These are phyloP conservation scores for Jamesozyma piceae DNA, from an alignment of 805 yeast genomes.

Conservation along the genomic window DNA sequence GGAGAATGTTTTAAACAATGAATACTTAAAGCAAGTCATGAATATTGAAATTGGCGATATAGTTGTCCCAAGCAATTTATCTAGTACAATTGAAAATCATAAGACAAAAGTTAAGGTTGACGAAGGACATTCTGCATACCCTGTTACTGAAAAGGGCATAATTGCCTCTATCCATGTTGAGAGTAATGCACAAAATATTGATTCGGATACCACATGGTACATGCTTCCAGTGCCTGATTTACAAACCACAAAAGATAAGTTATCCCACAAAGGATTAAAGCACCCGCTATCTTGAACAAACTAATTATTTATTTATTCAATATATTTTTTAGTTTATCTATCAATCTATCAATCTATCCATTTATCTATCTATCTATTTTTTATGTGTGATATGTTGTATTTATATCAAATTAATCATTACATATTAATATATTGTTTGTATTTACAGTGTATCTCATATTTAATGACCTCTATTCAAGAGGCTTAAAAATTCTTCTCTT, in stretches of 20 bases:
- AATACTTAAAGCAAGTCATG: constrained; percentile 9
- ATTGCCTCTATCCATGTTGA: constrained; percentile 71
- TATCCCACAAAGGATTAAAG: constrained; percentile 25
- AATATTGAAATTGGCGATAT: constrained; percentile 9
- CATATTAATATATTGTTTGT: constrained; percentile 4
- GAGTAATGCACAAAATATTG: constrained; percentile 39
- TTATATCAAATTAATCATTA: background rate
- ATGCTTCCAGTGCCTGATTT: constrained; percentile 63
- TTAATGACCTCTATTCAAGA: constrained; percentile 46
- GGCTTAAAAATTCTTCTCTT: constrained; percentile 85
- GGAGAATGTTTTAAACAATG: constrained; percentile 29
- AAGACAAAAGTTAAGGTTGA: constrained; percentile 13
- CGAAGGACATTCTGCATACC: constrained; percentile 49
- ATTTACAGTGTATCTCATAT: background rate
- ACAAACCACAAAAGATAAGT: constrained; percentile 20
- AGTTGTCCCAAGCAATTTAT: constrained; percentile 24
- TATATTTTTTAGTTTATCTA: too few species aligned
- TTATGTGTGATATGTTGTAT: background rate
- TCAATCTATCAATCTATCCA: too few species aligned
- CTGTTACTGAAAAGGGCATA: constrained; percentile 46
- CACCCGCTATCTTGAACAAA: too few species aligned
- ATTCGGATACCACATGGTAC: constrained; percentile 53
- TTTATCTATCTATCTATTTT: background rate
- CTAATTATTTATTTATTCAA: too few species aligned
- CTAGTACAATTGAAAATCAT: constrained; percentile 7